phyloP scores from a whole-genome alignment of 2,329 filamentous ascomycete species.

The Claviceps africana region DNA sequence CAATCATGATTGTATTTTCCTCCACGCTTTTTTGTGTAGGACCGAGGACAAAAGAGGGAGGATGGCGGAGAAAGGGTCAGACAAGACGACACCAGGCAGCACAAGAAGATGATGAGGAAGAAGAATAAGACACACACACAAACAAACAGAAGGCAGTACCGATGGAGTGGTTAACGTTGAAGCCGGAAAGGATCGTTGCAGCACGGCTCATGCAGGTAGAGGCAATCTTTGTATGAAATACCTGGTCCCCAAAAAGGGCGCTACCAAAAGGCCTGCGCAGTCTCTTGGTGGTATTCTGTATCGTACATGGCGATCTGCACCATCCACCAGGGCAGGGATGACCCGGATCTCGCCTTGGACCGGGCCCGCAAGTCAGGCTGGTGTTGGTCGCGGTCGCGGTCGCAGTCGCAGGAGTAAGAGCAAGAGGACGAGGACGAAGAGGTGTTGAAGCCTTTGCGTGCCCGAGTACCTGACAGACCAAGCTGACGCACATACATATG shows the following conservation, averaged over 20 bases:
- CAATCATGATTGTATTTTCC: slow-evolving; percentile 2
- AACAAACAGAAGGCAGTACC: too few relatives aligned
- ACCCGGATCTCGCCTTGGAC: not conserved
- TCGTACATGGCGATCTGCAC: not conserved
- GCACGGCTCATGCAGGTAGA: not conserved
- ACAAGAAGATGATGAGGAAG: too few relatives aligned
- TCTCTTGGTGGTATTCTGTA: not conserved
- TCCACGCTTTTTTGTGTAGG: not conserved
- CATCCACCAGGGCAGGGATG: not conserved
- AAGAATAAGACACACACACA: too few relatives aligned
- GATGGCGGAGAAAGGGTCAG: not conserved
- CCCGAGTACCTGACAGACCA: not conserved
- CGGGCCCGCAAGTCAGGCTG: not conserved
- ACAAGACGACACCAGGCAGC: too few relatives aligned
- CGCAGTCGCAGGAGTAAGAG: too few relatives aligned
- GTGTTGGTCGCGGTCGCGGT: too few relatives aligned
- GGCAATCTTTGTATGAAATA: not conserved
- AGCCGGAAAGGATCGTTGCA: not conserved
- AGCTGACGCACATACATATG: not conserved
- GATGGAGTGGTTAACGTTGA: not conserved
- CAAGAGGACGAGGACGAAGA: not conserved
- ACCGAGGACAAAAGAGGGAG: not conserved
- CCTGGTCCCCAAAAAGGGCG: not conserved
- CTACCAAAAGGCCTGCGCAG: not conserved
- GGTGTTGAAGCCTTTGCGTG: not conserved